These are phyloP conservation scores for Suhomyces sp. DNA, from an alignment of 805 yeast species.

Conservation along the genomic window DNA sequence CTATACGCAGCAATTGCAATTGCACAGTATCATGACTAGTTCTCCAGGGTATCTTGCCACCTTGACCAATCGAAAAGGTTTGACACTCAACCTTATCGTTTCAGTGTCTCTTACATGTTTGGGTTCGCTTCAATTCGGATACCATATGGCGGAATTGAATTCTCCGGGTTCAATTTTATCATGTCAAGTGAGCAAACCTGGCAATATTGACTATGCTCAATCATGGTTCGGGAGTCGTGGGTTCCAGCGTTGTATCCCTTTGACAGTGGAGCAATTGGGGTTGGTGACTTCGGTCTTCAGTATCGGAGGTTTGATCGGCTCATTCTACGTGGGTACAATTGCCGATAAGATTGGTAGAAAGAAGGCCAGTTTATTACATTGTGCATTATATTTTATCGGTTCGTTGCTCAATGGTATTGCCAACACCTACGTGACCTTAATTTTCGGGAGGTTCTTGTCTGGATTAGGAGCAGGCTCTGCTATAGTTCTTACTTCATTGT, in stretches of 20 bases:
- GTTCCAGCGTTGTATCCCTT: conserved; percentile 52
- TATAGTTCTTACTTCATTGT: conserved; percentile 81
- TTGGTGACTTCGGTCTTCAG: conserved; percentile 75
- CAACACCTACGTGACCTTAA: conserved; percentile 40
- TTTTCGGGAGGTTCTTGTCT: conserved; percentile 70
- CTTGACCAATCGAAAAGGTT: too few species aligned
- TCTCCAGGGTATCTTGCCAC: too few species aligned
- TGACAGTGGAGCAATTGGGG: conserved; percentile 62
- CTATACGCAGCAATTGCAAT: too few species aligned
- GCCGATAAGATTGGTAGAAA: conserved; percentile 70
- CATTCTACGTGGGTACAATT: conserved; percentile 62
- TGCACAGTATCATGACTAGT: too few species aligned
- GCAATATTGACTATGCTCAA: conserved; percentile 27
- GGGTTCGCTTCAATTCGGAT: conserved; percentile 87
- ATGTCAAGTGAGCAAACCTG: conserved; percentile 45
- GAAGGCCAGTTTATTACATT: conserved; percentile 50
- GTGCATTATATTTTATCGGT: conserved; percentile 56
- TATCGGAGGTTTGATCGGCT: conserved; percentile 80
- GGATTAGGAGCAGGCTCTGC: conserved; percentile 90
- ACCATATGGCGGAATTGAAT: conserved; percentile 91
- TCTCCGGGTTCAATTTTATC: conserved; percentile 78
- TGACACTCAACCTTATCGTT: conserved; percentile 37
- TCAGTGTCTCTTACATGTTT: conserved; percentile 63
- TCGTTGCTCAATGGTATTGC: conserved; percentile 59
- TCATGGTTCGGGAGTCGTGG: conserved; percentile 44